Evolutionary conservation across 805 yeast genomes (phyloP), one percentile per base, ranked within the genome.

Genomic region (Kazachstania bromeliacearum): DNA sequence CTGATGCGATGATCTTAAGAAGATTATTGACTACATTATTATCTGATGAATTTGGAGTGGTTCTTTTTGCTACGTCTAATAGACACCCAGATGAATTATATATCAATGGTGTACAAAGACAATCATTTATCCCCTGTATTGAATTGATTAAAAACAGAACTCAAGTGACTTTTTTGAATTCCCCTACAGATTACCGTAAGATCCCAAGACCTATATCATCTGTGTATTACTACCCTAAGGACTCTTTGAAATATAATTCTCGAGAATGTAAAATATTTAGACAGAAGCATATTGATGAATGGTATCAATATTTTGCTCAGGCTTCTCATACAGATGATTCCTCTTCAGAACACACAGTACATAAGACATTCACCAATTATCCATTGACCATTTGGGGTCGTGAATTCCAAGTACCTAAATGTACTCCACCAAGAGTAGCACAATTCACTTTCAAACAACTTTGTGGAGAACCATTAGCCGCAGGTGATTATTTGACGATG

Each of bases 1-100:
- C 97, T 0, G 98, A 92, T 60, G 98, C 98, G 2, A 92, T 92
- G 97, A 68, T 92, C 23, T 67, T 92, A 29, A 73, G 98, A 44
- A 68, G 96, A 34, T 63, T 88, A 27, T 53, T 85, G 28, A 73
- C 75, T 49, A 59, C 75, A 26, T 67, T 84, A n/a, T 61, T 88
- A 38, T 72, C 80, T 31, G 74, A 78, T 0, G 73, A 79, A 35
- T 80, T 81, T 51, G 97, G 97, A 1, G 78, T 88, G 16, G 77
- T 88, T 2, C 62, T 92, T 7, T 88, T 92, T 65, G 88, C 95
- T 19, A 92, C 98, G 1, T 85, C 96, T 6, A 92, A 92, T 60
- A 75, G 98, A 48, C 88, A 88, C 1, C 98, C 98, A 0, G 92
- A 83, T 57, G 96, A 87, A 44, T 67, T 92, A 38, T 92, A 92